Percentiles rank a stretch among this genome's conserved stretches.
These are phyloP conservation scores for Gracilaria gracilis DNA, from an alignment of 23 red algal genomes.

Conservation along the genomic window DNA sequence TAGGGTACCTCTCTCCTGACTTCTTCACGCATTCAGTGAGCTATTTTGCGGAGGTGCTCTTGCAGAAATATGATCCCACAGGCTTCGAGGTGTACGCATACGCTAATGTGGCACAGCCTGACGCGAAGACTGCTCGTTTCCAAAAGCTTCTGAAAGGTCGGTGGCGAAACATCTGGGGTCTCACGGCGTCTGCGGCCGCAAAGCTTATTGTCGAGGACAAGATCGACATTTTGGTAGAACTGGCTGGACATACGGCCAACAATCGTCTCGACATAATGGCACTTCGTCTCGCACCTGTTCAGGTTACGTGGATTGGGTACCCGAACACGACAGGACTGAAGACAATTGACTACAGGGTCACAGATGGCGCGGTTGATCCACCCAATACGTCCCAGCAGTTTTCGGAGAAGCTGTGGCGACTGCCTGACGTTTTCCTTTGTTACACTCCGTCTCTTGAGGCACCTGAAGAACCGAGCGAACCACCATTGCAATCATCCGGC, in stretches of 20 bases:
- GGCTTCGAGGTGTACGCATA: slow-evolving; percentile 84
- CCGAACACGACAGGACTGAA: slow-evolving; percentile 86
- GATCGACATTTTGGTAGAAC: slow-evolving; percentile 85
- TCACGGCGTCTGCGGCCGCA: slow-evolving; percentile 43
- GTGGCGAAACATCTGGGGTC: slow-evolving; percentile 76
- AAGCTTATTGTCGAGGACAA: slow-evolving; percentile 74
- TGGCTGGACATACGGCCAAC: slow-evolving; percentile 80
- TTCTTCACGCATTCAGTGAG: slow-evolving; percentile 91
- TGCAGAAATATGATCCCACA: slow-evolving; percentile 54
- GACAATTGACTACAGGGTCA: slow-evolving; percentile 81
- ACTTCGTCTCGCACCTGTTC: slow-evolving; percentile 75
- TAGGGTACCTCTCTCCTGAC: slow-evolving; percentile 84
- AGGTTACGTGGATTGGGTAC: slow-evolving; percentile 91
- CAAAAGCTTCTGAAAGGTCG: slow-evolving; percentile 34
- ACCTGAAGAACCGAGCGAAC: slow-evolving; percentile 41
- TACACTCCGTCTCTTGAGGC: slow-evolving; percentile 84
- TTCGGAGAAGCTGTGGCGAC: slow-evolving; percentile 82
- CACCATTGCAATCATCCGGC: slow-evolving; percentile 56
- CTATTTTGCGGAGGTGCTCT: slow-evolving; percentile 85
- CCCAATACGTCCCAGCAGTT: slow-evolving; percentile 76
- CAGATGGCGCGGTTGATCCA: slow-evolving; percentile 77
- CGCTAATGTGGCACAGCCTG: slow-evolving; percentile 77
- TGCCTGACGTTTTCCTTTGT: slow-evolving; percentile 85
- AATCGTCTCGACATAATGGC: slow-evolving; percentile 91
- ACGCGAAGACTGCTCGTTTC: slow-evolving; percentile 78